These are phyloP conservation scores for Phyllosticta citribraziliensis DNA, from an alignment of 2,329 filamentous ascomycete genomes.

Conservation along the genomic window DNA sequence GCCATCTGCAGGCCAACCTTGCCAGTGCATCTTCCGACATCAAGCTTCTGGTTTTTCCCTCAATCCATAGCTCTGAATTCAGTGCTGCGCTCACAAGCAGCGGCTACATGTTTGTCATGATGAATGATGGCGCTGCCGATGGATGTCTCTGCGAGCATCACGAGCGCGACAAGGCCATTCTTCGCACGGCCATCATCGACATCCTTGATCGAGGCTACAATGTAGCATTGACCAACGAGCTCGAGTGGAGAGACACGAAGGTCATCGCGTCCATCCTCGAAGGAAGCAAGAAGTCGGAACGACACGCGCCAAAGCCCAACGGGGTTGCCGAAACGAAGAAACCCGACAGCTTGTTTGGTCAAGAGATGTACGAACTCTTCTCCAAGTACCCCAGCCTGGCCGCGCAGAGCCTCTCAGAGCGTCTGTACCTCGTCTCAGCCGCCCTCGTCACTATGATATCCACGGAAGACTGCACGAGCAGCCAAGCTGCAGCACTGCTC, in stretches of 20 bases:
- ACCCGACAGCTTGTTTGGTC: background rate
- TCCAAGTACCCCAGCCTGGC: background rate
- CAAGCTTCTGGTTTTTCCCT: slow-evolving; percentile 39
- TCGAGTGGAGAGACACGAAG: slow-evolving; percentile 57
- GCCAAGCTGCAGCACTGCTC: background rate
- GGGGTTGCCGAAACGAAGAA: background rate
- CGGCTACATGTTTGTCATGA: slow-evolving; percentile 58
- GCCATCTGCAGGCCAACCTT: slow-evolving; percentile 48
- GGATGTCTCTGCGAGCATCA: background rate
- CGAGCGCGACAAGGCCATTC: background rate
- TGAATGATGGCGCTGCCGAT: slow-evolving; percentile 50
- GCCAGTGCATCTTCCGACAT: slow-evolving; percentile 29
- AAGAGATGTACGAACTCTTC: background rate
- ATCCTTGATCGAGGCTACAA: slow-evolving; percentile 50
- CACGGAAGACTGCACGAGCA: background rate
- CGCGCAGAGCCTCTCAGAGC: background rate
- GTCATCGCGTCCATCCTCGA: slow-evolving; percentile 22
- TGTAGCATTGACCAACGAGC: slow-evolving; percentile 52
- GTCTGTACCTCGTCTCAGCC: background rate
- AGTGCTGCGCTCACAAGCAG: slow-evolving; percentile 43
- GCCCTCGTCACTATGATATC: background rate
- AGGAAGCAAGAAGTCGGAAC: background rate
- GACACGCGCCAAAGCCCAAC: background rate
- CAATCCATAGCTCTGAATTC: slow-evolving; percentile 42
- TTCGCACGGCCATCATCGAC: slow-evolving; percentile 34